Conservation (phyloP, 2,329 filamentous ascomycete species). For the Huntiella decipiens region DNA sequence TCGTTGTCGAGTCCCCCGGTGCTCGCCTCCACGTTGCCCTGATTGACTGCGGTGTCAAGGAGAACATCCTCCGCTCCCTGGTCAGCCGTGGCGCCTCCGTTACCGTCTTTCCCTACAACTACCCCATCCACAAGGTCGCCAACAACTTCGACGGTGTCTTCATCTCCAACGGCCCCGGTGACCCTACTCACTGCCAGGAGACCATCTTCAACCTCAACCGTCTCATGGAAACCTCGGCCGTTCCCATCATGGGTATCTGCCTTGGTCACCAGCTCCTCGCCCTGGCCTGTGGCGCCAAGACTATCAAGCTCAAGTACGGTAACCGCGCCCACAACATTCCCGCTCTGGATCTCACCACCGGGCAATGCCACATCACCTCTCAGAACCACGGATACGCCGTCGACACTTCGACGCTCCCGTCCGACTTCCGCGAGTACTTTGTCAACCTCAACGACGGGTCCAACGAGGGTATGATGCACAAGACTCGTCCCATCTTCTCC, state of each 20-base stretch:
- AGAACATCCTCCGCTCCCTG: constrained; percentile 93
- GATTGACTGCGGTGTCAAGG: constrained; percentile 97
- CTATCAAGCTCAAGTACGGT: constrained; percentile 96
- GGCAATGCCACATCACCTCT: constrained; percentile 93
- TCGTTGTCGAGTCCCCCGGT: constrained; percentile 72
- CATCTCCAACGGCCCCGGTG: constrained; percentile 96
- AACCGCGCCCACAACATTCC: constrained; percentile 99
- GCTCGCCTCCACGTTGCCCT: constrained; percentile 82
- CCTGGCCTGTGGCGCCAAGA: constrained; percentile 69
- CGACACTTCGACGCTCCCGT: constrained; percentile 61
- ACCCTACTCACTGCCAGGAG: constrained; percentile 89
- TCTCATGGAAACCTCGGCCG: constrained; percentile 75
- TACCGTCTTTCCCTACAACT: constrained; percentile 90
- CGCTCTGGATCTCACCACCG: constrained; percentile 80
- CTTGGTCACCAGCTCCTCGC: constrained; percentile 92
- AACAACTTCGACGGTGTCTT: constrained; percentile 97
- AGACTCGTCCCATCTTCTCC: constrained; percentile 87
- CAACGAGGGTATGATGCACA: constrained; percentile 97
- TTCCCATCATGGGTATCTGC: constrained; percentile 95
- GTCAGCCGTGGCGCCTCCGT: constrained; percentile 81
- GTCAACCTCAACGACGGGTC: constrained; percentile 94
- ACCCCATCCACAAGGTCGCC: constrained; percentile 93
- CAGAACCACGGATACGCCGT: constrained; percentile 98
- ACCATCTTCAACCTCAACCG: constrained; percentile 84
- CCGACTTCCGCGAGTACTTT: constrained; percentile 94